Evolutionary conservation across 1,284 basidiomycete genomes (phyloP), one percentile per base, ranked within the genome.

Genomic region (Butyriboletus appendiculatus): DNA sequence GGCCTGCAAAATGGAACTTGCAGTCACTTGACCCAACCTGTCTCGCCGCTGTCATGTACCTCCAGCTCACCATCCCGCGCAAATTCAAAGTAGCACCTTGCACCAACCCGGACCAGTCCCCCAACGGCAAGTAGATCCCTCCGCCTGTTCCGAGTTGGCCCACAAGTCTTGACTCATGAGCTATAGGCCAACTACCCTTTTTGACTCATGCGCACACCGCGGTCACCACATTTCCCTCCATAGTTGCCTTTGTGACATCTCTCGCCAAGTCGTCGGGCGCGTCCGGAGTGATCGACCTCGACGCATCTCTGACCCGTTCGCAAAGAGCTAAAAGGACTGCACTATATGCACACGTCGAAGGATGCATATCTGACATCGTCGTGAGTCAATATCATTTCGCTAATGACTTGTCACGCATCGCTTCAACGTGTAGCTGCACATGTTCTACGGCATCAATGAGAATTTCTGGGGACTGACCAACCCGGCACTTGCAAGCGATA

Each of bases 21-120:
- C 79, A 82, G 28, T 89, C 89, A 2, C 73, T 84, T 47, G 87
- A 92, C 54, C 79, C 87, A 0, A 67, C 76, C 20, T 89, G 84
- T 64, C 72, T 90, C 20, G 80, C 84, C 5, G 77, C 87, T 1
- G 70, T 87, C 10, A 69, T 90, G 33, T 85, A 83, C 63, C 77
- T 90, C 37, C 88, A 91, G 64, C 69, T 86, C 22, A 70, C 80
- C 16, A 76, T 87, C 41, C 86, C 88, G 2, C 84, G 82, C 12
- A 74, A 79, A 59, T 92, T 87, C 69, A 69, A 70, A 16, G 69
- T 92, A 32, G 73, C 75, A 38, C 80, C 85, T 68, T 86, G 81
- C 61, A 77, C 78, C 15, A 82, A 88, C 65, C 84, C 88, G 8
- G 88, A 90, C 71, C 58, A 78, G n/a, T 90, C 89, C 55, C 87